Evolutionary conservation across 768 basidiomycete genomes (phyloP).

Genomic region (Tylopilus sp.): DNA sequence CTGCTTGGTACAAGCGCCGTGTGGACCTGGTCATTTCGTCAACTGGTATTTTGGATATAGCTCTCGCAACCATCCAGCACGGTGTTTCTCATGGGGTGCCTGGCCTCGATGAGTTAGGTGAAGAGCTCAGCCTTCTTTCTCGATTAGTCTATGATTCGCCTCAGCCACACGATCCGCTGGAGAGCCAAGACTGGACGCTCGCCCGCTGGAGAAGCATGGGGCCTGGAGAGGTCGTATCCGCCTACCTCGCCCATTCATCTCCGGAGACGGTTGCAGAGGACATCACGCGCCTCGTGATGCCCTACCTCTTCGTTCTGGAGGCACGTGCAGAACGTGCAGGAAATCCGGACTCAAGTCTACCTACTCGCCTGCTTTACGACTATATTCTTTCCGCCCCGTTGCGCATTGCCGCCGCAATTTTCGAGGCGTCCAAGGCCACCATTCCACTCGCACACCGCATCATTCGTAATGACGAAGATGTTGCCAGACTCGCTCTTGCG

Average conservation of each 20-base stretch:
- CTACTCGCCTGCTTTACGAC: slow-evolving; percentile 63
- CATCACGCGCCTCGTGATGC: slow-evolving; percentile 76
- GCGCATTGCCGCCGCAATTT: slow-evolving; percentile 66
- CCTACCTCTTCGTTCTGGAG: slow-evolving; percentile 92
- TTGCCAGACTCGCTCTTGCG: slow-evolving; percentile 82
- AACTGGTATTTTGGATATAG: slow-evolving; percentile 76
- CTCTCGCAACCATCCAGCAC: slow-evolving; percentile 79
- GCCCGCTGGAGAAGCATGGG: slow-evolving; percentile 67
- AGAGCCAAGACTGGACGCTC: slow-evolving; percentile 71
- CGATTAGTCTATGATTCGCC: slow-evolving; percentile 83
- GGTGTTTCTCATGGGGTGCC: slow-evolving; percentile 78
- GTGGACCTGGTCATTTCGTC: slow-evolving; percentile 58
- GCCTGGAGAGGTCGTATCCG: slow-evolving; percentile 60
- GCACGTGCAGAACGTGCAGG: slow-evolving; percentile 81
- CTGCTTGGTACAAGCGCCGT: slow-evolving; percentile 71
- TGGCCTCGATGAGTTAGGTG: slow-evolving; percentile 80
- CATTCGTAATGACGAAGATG: slow-evolving; percentile 77
- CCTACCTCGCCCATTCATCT: slow-evolving; percentile 75
- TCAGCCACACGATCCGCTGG: slow-evolving; percentile 37
- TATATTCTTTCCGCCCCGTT: slow-evolving; percentile 70
- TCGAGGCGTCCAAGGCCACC: slow-evolving; percentile 91
- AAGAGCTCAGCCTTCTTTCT: slow-evolving; percentile 86
- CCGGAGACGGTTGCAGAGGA: slow-evolving; percentile 61
- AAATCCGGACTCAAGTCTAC: slow-evolving; percentile 61
- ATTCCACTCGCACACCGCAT: slow-evolving; percentile 66